These are phyloP conservation scores for Metschnikowia amazonensis DNA, from an alignment of 805 yeast genomes.

Conservation along the genomic window DNA sequence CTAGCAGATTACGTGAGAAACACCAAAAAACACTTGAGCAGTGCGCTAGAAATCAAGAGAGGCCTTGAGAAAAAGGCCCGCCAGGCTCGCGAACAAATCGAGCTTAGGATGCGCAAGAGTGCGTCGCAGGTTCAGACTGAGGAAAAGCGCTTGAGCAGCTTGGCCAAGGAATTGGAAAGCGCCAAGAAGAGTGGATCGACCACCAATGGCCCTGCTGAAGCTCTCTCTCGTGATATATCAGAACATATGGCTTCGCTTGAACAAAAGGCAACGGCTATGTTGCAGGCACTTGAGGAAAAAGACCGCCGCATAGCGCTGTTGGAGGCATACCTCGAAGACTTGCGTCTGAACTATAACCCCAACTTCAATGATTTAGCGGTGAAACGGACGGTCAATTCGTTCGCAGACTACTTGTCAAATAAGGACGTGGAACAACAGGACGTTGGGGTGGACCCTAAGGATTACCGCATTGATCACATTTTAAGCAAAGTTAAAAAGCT, in stretches of 20 bases:
- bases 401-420: slow-evolving; percentile 46
- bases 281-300: background rate
- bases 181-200: background rate
- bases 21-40: slow-evolving; percentile 9
- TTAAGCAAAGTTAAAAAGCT: background rate
- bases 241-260: background rate
- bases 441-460: background rate
- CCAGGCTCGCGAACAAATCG: slow-evolving; percentile 15
- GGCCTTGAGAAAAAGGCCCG: slow-evolving; percentile 24
- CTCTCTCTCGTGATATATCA: background rate
- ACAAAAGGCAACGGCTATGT: slow-evolving; percentile 1
- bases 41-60: slow-evolving; percentile 28
- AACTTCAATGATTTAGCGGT: slow-evolving; percentile 87
- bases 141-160: background rate
- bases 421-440: slow-evolving; percentile 15
- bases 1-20: slow-evolving; percentile 18
- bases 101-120: slow-evolving; percentile 2
- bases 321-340: slow-evolving; percentile 45
- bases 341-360: slow-evolving; percentile 65
- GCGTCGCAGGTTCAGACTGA: slow-evolving; percentile 3
- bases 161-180: background rate
- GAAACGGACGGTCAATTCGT: slow-evolving; percentile 60
- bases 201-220: background rate
- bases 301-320: slow-evolving; percentile 20
- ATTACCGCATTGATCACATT: slow-evolving; percentile 1